Base-by-base conservation (phyloP, 108 stramenopile genomes). In the Skeletonema menzelii region DNA sequence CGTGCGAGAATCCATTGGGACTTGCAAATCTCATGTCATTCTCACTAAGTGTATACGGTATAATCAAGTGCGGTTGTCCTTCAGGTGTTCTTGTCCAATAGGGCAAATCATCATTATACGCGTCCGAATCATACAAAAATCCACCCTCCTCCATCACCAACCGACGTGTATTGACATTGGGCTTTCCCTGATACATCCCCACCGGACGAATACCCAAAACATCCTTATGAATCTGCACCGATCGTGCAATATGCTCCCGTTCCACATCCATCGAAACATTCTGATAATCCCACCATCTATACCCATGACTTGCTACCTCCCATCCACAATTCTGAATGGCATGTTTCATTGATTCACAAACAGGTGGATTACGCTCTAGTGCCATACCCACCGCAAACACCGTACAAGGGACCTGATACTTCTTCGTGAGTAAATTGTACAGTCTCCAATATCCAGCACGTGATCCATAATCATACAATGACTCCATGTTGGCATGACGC, bases 311-410 rank as follows among this genome's bases (percentile, higher is more conserved):
- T 3, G 91, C 88, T 24, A 95, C 87, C 82, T 98, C 97, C 96
- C 96, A 97, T 24, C 82, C 87, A 53, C 22, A 22, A 53, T 20
- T 0, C 0, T 53, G 5, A 22, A 53, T 53, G 24, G 92, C 91
- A 44, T 89, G 72, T 10, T 86, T 82, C 90, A 96, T 93, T 44
- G 90, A 91, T 59, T 69, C 60, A 57, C 86, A 89, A 19, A 89
- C 95, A 0, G 75, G 65, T 20, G 88, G 90, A 67, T 94, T 96
- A 47, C 91, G 80, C 65, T 92, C 92, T 61, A 98, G 79, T 12
- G 97, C 97, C 95, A 98, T 97, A 26, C 92, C 96, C 24, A 96
- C 95, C n/a, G 94, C 97, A 82, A 91, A 98, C 0, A 98, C 96
- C 1, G 97, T 97, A 20, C 86, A 83, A 4, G 96, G 94, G 31